Base-by-base conservation (phyloP, 345 rosid genomes). In the Melaleuca quinquenervia region DNA sequence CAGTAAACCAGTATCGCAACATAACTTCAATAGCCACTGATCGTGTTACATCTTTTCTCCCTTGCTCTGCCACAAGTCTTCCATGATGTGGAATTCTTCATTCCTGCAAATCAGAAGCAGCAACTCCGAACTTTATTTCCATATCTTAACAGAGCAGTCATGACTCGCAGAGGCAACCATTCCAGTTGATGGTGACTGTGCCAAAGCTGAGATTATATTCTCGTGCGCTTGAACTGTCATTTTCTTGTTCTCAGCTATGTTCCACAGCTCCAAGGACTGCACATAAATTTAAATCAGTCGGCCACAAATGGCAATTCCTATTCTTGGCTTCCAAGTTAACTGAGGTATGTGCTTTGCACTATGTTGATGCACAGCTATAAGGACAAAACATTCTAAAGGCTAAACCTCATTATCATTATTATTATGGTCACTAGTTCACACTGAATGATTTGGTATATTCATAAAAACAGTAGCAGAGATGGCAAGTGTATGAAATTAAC, bases 131-230 rank as follows among this genome's bases (percentile, higher is more conserved):
- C 80, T 55, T 89, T 86, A 94, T 86, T 94, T 93, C 96, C 96
- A 93, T 36, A 92, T 86, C 90, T 94, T 94, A 10, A 93, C 94
- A 1, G 93, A 92, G 86, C 89, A 82, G 89, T 94, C 95, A 27
- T 93, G 94, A 82, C 96, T 94, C 22, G 95, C 95, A 4, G 97
- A 93, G 18, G 97, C 97, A 49, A 94, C 91, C 92, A 92, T 89
- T 84, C 93, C 91, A 5, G 85, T 86, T 44, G 87, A 88, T 2
- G 93, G 89, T 3, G 97, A 93, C 84, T 92, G 91, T 5, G 93
- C 90, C 86, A 94, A 85, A 3, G 95, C 91, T 24, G 97, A 92
- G 82, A 94, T 89, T 52, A 94, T 90, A 62, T 87, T 87, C 75
- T 92, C 92, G 11, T 92, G 97, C 3, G 92, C 94, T 5, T 91